These are phyloP conservation scores for Phytophthora litchii DNA, from an alignment of 352 stramenopile species.

Conservation along the genomic window DNA sequence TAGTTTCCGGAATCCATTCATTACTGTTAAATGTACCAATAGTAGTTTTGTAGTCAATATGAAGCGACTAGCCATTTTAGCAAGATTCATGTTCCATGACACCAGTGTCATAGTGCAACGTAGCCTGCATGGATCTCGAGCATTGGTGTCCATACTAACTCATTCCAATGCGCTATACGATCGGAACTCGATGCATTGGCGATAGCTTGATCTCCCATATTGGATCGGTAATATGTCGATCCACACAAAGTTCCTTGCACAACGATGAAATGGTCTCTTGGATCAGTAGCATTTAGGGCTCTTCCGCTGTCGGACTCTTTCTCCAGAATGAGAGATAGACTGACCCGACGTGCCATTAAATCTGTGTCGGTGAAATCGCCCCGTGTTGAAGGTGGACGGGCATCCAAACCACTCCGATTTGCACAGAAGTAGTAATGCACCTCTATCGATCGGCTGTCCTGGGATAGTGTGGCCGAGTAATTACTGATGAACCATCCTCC, in stretches of 20 bases:
- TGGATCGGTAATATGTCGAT: slow-evolving; percentile 6
- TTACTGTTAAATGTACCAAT: too few species aligned
- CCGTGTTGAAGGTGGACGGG: not conserved
- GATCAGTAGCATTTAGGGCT: not conserved
- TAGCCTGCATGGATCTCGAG: slow-evolving; percentile 11
- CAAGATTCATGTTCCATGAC: too few species aligned
- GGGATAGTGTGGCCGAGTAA: slow-evolving; percentile 8
- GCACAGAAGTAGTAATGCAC: slow-evolving; percentile 10
- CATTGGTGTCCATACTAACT: slow-evolving; percentile 2
- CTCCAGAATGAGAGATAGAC: slow-evolving; percentile 6
- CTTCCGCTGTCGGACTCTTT: not conserved
- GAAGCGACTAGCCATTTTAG: too few species aligned
- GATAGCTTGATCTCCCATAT: not conserved
- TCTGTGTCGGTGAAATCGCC: not conserved
- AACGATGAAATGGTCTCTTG: slow-evolving; percentile 9
- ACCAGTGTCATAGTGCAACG: not conserved
- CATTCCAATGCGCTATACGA: slow-evolving; percentile 6
- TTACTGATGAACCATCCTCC: slow-evolving; percentile 15
- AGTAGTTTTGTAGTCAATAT: too few species aligned
- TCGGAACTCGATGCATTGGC: not conserved
- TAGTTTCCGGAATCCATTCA: too few species aligned
- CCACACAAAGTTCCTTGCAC: slow-evolving; percentile 12
- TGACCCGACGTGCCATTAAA: not conserved
- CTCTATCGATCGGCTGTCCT: not conserved
- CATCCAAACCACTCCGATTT: not conserved